Base-by-base conservation (phyloP, 768 basidiomycete species). In the Auricularia sp. region DNA sequence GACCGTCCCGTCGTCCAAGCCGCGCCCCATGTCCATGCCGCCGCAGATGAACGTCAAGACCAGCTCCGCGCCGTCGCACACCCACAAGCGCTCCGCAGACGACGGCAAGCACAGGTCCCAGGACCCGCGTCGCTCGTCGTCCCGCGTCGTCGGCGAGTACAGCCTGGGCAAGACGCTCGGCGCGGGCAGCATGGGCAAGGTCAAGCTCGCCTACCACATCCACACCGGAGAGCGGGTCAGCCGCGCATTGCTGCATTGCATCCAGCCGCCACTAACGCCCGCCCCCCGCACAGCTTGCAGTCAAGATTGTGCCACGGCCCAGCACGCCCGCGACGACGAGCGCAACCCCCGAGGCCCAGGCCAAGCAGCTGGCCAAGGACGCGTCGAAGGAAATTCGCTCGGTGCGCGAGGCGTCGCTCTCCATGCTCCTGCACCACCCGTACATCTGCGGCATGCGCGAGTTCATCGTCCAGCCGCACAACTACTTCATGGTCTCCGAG, bases 381-480 rank as follows among this genome's bases (percentile, higher is more conserved):
- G 91, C 90, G 54, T 92, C 92, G 16, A 99, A 99, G 77, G 97
- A 99, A 77, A 90, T 93, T 68, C 85, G 97, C 29, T 98, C 94
- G 1, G 84, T 98, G 67, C 89, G 97, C 37, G 97, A 99, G 78
- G 97, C 96, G 0, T 92, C 92, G 1, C 82, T 99, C 36, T 94
- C 92, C 45, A 88, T 98, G 81, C 85, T 99, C 58, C 86, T 99
- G 36, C 94, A 98, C 72, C 97, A 99, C 73, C 97, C 97, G 2
- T 98, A 98, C 76, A 92, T 99, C 73, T 98, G 96, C 74, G 97
- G 97, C 65, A 99, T 98, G 96, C 89, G 93, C 69, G 94, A 96
- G 79, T 94, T 99, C 90, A 93, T 98, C 73, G 81, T 94, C 33
- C 96, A 98, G 77, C 91, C 92, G 67, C 89, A 99, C 71, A 95